A percentile compares a stretch with the other conserved stretches of the same genome.
phyloP scores from a whole-genome alignment of 257 asterid species.

The Cynanchum wilfordii region DNA sequence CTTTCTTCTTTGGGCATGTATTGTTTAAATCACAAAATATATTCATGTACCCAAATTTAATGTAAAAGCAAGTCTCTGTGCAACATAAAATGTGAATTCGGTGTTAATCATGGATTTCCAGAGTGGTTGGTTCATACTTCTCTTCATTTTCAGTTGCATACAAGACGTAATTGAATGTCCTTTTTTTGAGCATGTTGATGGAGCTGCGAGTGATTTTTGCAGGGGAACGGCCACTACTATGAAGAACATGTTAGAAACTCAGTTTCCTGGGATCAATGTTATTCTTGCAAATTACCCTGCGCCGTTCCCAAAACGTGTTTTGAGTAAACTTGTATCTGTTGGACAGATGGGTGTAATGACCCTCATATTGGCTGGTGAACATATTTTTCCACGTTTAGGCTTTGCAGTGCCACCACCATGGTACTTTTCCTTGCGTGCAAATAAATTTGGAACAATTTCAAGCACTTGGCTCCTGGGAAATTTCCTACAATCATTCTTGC shows the following conservation, averaged over 20 bases:
- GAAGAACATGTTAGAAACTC: slow-evolving; percentile 86
- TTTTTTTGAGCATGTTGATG: not conserved
- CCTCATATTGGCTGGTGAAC: slow-evolving; percentile 77
- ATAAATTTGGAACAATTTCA: slow-evolving; percentile 84
- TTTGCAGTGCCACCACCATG: slow-evolving; percentile 78
- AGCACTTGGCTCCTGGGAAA: slow-evolving; percentile 89
- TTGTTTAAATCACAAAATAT: not conserved
- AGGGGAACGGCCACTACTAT: slow-evolving; percentile 93
- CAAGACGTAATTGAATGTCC: not conserved
- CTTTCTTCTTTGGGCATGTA: not conserved
- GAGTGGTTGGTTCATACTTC: not conserved
- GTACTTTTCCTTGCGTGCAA: slow-evolving; percentile 72
- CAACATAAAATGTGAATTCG: not conserved
- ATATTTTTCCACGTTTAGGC: slow-evolving; percentile 74
- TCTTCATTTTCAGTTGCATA: not conserved
- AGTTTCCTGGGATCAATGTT: slow-evolving; percentile 80
- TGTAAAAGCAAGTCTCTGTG: not conserved
- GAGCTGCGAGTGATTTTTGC: slow-evolving; percentile 23
- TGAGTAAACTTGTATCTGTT: slow-evolving; percentile 79
- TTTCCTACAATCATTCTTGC: slow-evolving; percentile 78
- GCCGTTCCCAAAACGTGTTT: slow-evolving; percentile 75
- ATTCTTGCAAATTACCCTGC: slow-evolving; percentile 91
- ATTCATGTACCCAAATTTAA: not conserved
- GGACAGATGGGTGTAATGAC: slow-evolving; percentile 78
- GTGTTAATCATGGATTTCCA: not conserved